These are phyloP conservation scores for Colletotrichum musicola DNA, from an alignment of 2,329 filamentous ascomycete species.

Conservation along the genomic window DNA sequence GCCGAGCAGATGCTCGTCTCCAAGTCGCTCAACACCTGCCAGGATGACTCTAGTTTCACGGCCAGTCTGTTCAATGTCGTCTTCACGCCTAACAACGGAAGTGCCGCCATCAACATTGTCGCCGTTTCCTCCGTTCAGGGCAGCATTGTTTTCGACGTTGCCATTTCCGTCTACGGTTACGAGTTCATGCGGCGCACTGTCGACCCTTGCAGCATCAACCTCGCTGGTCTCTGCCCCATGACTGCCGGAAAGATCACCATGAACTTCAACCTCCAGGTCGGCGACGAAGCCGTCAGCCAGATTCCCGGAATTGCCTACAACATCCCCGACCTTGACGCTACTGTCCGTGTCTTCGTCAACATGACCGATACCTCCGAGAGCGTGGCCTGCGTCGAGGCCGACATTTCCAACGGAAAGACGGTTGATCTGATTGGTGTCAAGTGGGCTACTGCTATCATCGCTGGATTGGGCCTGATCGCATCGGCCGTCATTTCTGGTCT, in stretches of 20 bases:
- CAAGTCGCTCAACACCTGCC: constrained; percentile 86
- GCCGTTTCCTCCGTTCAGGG: constrained; percentile 87
- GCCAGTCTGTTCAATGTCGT: constrained; percentile 90
- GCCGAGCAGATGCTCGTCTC: constrained; percentile 81
- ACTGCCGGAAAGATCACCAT: constrained; percentile 84
- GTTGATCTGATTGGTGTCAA: constrained; percentile 90
- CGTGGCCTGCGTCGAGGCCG: constrained; percentile 88
- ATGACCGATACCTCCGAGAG: constrained; percentile 69
- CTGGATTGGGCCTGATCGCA: constrained; percentile 83
- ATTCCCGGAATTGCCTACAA: constrained; percentile 90
- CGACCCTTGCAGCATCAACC: constrained; percentile 79
- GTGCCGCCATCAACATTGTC: constrained; percentile 79
- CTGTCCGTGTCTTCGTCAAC: constrained; percentile 85
- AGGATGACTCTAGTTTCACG: constrained; percentile 85
- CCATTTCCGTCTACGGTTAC: constrained; percentile 87
- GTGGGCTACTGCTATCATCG: constrained; percentile 90
- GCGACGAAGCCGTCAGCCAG: constrained; percentile 66
- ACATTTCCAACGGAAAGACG: constrained; percentile 91
- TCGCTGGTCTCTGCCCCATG: constrained; percentile 91
- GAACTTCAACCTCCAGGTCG: constrained; percentile 76
- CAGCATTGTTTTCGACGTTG: constrained; percentile 82
- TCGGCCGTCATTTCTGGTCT: constrained; percentile 91
- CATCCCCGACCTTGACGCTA: constrained; percentile 91
- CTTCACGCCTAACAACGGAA: constrained; percentile 81
- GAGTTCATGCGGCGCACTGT: constrained; percentile 75